Conservation (phyloP, 495 filamentous ascomycete species). For the Lepidopterella palustris region DNA sequence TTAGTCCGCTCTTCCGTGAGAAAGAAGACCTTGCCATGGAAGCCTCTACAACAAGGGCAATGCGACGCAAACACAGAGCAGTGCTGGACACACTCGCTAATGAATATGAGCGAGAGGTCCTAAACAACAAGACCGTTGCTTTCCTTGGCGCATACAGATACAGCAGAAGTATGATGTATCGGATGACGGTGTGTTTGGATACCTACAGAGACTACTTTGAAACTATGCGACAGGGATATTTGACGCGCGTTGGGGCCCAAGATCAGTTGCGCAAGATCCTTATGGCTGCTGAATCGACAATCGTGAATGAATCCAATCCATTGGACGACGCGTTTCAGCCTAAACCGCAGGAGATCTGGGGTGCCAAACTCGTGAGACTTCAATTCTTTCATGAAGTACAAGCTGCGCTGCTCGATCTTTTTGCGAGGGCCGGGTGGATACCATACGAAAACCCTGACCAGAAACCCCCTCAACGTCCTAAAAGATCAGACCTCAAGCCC, state of each 20-base stretch:
- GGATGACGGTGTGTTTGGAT: not conserved
- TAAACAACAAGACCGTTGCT: slow-evolving; percentile 1
- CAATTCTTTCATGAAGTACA: slow-evolving; percentile 16
- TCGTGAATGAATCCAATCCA: not conserved
- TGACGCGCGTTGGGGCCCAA: not conserved
- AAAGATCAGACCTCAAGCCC: too few species aligned
- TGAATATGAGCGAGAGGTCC: slow-evolving; percentile 4
- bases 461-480: too few species aligned
- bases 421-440: slow-evolving; percentile 9
- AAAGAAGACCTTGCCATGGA: slow-evolving; percentile 74
- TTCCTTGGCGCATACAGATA: slow-evolving; percentile 7
- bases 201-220: not conserved
- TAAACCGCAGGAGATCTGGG: slow-evolving; percentile 9
- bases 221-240: not conserved
- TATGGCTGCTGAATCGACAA: not conserved
- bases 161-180: slow-evolving; percentile 1
- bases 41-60: slow-evolving; percentile 53
- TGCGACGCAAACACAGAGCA: slow-evolving; percentile 51
- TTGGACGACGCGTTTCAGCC: not conserved
- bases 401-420: slow-evolving; percentile 6
- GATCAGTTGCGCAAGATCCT: not conserved
- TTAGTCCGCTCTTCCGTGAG: slow-evolving; percentile 74
- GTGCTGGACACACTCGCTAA: slow-evolving; percentile 15
- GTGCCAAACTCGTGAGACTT: slow-evolving; percentile 21
- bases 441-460: not conserved